Evolutionary conservation across 352 stramenopile species (phyloP).

Genomic region (Blastocystis hominis): DNA sequence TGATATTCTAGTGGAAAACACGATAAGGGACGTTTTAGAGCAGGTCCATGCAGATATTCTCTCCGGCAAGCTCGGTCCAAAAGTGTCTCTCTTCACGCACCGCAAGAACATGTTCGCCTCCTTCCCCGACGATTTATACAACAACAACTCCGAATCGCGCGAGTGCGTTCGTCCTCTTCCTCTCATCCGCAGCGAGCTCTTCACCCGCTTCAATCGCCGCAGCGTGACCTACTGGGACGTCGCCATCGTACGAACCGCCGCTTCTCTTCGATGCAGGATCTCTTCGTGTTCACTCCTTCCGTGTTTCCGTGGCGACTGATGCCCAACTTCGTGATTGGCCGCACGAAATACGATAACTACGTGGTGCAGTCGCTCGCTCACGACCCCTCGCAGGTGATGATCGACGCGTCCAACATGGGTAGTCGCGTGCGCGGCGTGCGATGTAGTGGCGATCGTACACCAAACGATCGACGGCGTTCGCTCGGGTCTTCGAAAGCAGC

Average conservation of each 20-base stretch:
- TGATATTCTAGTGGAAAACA: constrained; percentile 58
- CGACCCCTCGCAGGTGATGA: constrained; percentile 36
- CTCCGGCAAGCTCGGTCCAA: neutral
- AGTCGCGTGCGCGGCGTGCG: neutral
- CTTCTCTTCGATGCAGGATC: neutral
- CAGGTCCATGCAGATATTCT: constrained; percentile 24
- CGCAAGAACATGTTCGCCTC: constrained; percentile 49
- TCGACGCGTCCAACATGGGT: constrained; percentile 33
- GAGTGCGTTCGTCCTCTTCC: neutral
- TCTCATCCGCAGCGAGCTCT: constrained; percentile 28
- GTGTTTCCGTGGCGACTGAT: constrained; percentile 44
- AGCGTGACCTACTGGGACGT: constrained; percentile 57
- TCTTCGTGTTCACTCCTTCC: constrained; percentile 52
- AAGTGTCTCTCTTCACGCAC: constrained; percentile 37
- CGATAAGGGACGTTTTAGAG: neutral
- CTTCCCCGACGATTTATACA: constrained; percentile 46
- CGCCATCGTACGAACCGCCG: neutral
- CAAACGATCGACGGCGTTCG: constrained; percentile 38
- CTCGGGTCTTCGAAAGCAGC: constrained; percentile 33
- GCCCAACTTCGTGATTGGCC: constrained; percentile 57
- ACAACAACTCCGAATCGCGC: neutral
- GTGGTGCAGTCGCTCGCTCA: constrained; percentile 32
- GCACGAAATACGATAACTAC: constrained; percentile 58
- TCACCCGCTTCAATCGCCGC: constrained; percentile 13
- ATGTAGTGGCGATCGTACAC: constrained; percentile 43